phyloP scores from a whole-genome alignment of 192 early-diverging fungal genomes.

The Gaertneriomyces semiglobifer region DNA sequence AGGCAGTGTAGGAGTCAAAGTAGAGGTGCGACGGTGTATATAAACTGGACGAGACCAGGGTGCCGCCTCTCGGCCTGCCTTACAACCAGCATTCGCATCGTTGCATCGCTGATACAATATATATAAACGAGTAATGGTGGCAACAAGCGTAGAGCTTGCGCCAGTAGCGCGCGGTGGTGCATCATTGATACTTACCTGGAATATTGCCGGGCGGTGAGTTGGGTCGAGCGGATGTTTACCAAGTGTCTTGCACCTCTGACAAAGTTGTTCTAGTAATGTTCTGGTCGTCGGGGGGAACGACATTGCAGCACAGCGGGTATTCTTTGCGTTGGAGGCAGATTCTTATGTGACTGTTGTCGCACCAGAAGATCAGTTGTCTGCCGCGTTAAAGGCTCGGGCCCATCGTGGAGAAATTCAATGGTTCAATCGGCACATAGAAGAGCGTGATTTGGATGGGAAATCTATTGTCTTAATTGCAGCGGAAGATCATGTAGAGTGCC shows the following conservation, averaged over 20 bases:
- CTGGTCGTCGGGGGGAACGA: slow-evolving; percentile 84
- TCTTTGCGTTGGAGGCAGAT: slow-evolving; percentile 77
- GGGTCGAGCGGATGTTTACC: not conserved
- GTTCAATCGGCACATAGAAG: slow-evolving; percentile 26
- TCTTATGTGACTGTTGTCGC: slow-evolving; percentile 78
- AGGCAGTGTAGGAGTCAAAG: no score
- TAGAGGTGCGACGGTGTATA: no score
- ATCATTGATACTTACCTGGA: slow-evolving; percentile 81
- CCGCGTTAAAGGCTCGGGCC: slow-evolving; percentile 62
- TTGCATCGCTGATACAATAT: no score
- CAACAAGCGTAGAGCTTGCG: slow-evolving; percentile 3
- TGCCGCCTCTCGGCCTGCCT: no score
- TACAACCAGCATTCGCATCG: no score
- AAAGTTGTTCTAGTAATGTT: slow-evolving; percentile 37
- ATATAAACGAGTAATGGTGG: not conserved
- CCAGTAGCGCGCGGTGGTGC: slow-evolving; percentile 42
- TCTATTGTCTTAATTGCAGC: slow-evolving; percentile 62
- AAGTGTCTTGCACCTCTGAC: not conserved
- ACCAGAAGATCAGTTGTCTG: slow-evolving; percentile 43
- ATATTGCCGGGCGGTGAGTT: slow-evolving; percentile 25
- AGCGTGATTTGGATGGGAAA: slow-evolving; percentile 34
- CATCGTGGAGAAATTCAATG: slow-evolving; percentile 34
- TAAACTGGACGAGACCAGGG: no score
- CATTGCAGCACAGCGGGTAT: slow-evolving; percentile 75
- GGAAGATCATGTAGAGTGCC: slow-evolving; percentile 36